Percentiles rank a stretch among this genome's conserved stretches.
These are phyloP conservation scores for Fusarium cicatricum DNA, from an alignment of 2,329 filamentous ascomycete species.

Conservation along the genomic window DNA sequence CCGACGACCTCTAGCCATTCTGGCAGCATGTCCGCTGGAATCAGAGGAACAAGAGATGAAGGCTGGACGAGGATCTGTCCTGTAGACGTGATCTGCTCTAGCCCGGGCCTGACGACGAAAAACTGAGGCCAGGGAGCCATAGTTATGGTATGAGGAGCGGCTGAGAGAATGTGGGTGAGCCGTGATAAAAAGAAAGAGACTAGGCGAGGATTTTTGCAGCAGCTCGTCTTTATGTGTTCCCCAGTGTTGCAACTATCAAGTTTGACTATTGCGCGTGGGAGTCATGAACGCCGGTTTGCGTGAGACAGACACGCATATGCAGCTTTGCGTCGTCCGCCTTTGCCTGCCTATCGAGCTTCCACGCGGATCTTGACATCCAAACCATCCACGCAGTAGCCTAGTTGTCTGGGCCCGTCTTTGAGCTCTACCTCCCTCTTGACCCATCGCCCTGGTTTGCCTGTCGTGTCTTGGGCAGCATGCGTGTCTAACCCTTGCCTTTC, in stretches of 20 bases:
- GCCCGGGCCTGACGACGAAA: constrained; percentile 55
- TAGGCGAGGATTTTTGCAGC: background rate
- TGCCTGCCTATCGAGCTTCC: constrained; percentile 54
- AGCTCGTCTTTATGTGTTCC: background rate
- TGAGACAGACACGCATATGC: constrained; percentile 5
- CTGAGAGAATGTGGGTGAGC: background rate
- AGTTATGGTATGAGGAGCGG: background rate
- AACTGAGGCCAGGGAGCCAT: constrained; percentile 41
- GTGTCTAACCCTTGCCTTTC: constrained; percentile 27
- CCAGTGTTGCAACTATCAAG: background rate
- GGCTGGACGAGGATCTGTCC: constrained; percentile 38
- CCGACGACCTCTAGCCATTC: constrained; percentile 54
- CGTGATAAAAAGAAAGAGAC: background rate
- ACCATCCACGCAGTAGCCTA: constrained; percentile 85
- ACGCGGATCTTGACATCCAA: constrained; percentile 75
- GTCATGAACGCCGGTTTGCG: constrained; percentile 9
- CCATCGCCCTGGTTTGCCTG: constrained; percentile 63
- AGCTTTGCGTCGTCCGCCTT: constrained; percentile 19
- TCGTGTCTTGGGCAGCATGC: constrained; percentile 38
- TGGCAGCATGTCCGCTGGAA: constrained; percentile 62
- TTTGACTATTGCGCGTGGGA: constrained; percentile 6
- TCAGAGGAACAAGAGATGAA: constrained; percentile 58
- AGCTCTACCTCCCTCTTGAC: constrained; percentile 83
- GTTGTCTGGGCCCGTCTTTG: constrained; percentile 77
- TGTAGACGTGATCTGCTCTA: constrained; percentile 32